Evolutionary conservation across 2,329 filamentous ascomycete genomes (phyloP), one percentile per base, ranked within the genome.

Genomic region (Cladosporium velox): DNA sequence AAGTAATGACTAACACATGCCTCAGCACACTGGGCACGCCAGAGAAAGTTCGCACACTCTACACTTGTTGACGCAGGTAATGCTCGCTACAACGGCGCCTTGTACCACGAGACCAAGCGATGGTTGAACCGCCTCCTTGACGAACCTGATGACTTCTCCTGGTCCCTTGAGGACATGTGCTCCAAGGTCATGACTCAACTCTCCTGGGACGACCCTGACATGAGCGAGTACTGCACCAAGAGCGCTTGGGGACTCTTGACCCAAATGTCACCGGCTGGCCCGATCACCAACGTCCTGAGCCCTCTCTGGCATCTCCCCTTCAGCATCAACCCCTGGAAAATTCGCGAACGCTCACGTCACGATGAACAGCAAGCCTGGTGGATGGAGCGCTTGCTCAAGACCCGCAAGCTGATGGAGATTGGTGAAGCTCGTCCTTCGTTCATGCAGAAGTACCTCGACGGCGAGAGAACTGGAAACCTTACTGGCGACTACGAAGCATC

Each of bases 221-320:
- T 84, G 47, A 85, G 83, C 72, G 76, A 80, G 61, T 79, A 82
- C 68, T 81, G 82, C 67, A 84, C 80, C 11, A 80, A 80, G 58
- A 83, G 81, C 67, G 84, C 84, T 1, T 86, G 83, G 84, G 84
- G 84, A n/a, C 77, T 86, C 1, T 75, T 86, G 18, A 85, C 80
- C 4, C 84, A 86, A 64, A 86, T 87, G 84, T 86, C 84, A 1
- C 84, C 84, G 0, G 84, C 84, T 30, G 84, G 84, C 0, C 84
- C 84, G 1, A 83, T 87, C 68, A 86, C 84, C n/a, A 86, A 86
- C 67, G 80, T 86, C 4, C 63, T 86, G 49, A 85, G 84, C 3
- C 84, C 83, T 4, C 77, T 87, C 0, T 86, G 84, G 84, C 79
- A 85, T 66, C 72, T 86, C 1, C 84, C 84, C 1, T 74, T 77